Evolutionary conservation across 176 grass and related monocot genomes (phyloP), one percentile per base, ranked within the genome.

Genomic region (Oryza glumipatula): DNA sequence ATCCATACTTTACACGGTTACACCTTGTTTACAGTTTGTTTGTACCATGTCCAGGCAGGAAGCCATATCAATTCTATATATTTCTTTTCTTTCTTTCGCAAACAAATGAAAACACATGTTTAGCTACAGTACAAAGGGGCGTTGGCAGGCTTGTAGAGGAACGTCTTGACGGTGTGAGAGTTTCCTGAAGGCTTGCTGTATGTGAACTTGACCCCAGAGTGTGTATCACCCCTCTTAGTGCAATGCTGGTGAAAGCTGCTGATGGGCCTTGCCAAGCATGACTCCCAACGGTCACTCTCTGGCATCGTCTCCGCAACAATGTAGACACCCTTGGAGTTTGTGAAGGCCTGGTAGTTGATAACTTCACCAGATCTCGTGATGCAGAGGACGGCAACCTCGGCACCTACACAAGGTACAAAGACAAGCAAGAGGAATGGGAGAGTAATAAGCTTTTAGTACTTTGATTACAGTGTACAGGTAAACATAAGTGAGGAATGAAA

Each of bases 341-440:
- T 98, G 88, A 95, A 98, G 19, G 93, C 96, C 86, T 98, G 96
- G 44, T 95, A 98, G 61, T 98, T 98, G 67, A 98, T 89, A 47
- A 98, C 96, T 58, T 98, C 96, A 0, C 93, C 96, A 3, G 96
- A 94, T 90, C 92, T 95, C 3, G 91, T 92, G 81, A 98, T 94
- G 91, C 96, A 98, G 32, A 98, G 91, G 61, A 98, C 96, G 36
- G 96, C 96, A 48, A 98, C 93, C 81, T 98, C 96, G 0, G 96
- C 91, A 67, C 91, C 93, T 98, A 82, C 9, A 74, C 35, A 41
- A 70, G 54, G 80, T 22, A 43, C 7, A 74, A 23, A 83, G 38
- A 35, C 26, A 74, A 12, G 33, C 22, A 64, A 13, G 14, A 70
- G 30, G 38, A 77, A 72, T 28, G 80, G 58, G 43, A 69, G 21